These are phyloP conservation scores for Saccharum spontaneum DNA, from an alignment of 176 grass and related monocot genomes.

Conservation along the genomic window DNA sequence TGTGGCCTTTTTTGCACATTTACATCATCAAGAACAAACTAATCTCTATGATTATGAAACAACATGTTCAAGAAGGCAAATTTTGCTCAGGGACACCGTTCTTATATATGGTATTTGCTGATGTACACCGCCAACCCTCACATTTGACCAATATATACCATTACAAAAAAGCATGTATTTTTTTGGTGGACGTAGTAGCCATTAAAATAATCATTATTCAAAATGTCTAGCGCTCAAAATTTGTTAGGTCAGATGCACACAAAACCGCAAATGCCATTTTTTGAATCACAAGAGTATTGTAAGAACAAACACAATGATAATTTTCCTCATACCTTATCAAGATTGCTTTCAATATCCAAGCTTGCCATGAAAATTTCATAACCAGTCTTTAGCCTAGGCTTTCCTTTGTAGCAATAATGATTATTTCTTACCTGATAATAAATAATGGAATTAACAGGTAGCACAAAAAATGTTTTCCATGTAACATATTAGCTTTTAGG, in stretches of 20 bases:
- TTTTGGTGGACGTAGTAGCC: neutral
- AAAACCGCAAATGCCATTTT: neutral
- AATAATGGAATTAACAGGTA: neutral
- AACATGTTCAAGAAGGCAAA: neutral
- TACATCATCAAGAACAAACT: neutral
- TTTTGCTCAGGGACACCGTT: neutral
- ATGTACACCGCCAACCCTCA: neutral
- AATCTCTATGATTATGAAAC: neutral
- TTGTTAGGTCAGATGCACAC: neutral
- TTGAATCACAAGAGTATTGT: neutral
- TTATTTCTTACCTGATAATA: slow-evolving; percentile 56
- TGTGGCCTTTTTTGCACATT: neutral
- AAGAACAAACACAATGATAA: neutral
- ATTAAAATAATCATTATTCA: neutral
- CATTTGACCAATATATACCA: neutral
- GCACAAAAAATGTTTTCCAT: neutral
- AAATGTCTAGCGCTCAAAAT: neutral
- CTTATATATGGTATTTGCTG: neutral
- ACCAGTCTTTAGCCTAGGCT: slow-evolving; percentile 58
- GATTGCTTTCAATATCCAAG: slow-evolving; percentile 58
- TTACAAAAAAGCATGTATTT: neutral
- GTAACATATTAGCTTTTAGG: neutral
- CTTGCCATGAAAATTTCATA: slow-evolving; percentile 54
- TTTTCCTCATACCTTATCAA: slow-evolving; percentile 51
- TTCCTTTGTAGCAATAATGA: slow-evolving; percentile 71